Conservation (phyloP, 192 early-diverging fungal species). For the Umbelopsis ramanniana region DNA sequence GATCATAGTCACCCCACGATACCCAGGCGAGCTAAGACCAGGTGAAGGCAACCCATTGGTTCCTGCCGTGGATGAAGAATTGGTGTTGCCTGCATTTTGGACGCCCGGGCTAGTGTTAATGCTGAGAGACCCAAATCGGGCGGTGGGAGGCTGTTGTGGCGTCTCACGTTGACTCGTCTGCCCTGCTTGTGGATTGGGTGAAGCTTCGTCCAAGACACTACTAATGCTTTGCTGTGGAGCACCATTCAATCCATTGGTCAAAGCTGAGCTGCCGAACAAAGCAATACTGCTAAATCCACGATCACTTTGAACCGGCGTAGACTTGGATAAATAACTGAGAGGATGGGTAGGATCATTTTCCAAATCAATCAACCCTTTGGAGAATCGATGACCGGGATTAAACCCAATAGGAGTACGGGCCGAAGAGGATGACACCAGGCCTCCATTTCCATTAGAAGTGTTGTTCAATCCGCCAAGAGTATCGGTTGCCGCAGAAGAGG, state of each 20-base stretch:
- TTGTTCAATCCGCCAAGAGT: slow-evolving; percentile 39
- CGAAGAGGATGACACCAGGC: slow-evolving; percentile 24
- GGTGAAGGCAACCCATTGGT: slow-evolving; percentile 29
- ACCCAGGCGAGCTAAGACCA: slow-evolving; percentile 34
- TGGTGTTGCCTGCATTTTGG: slow-evolving; percentile 37
- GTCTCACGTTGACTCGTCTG: slow-evolving; percentile 42
- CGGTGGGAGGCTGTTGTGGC: slow-evolving; percentile 29
- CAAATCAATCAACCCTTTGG: slow-evolving; percentile 15
- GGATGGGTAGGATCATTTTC: slow-evolving; percentile 24
- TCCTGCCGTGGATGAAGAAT: slow-evolving; percentile 36
- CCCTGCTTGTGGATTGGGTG: slow-evolving; percentile 8
- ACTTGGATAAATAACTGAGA: slow-evolving; percentile 38
- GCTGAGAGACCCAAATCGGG: slow-evolving; percentile 43
- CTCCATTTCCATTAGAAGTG: slow-evolving; percentile 4
- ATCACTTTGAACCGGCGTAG: slow-evolving; percentile 29
- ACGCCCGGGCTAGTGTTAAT: slow-evolving; percentile 47
- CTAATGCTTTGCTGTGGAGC: slow-evolving; percentile 22
- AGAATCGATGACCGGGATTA: slow-evolving; percentile 22
- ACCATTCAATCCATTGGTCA: slow-evolving; percentile 14
- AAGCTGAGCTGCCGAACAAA: slow-evolving; percentile 42
- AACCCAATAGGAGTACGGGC: slow-evolving; percentile 17
- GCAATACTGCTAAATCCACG: slow-evolving; percentile 42
- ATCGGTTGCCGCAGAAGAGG: not conserved
- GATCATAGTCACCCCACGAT: slow-evolving; percentile 74
- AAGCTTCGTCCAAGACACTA: slow-evolving; percentile 20